A percentile compares a stretch with the other conserved stretches of the same genome.
These are phyloP conservation scores for Spathaspora sp. DNA, from an alignment of 805 yeast genomes.

Conservation along the genomic window DNA sequence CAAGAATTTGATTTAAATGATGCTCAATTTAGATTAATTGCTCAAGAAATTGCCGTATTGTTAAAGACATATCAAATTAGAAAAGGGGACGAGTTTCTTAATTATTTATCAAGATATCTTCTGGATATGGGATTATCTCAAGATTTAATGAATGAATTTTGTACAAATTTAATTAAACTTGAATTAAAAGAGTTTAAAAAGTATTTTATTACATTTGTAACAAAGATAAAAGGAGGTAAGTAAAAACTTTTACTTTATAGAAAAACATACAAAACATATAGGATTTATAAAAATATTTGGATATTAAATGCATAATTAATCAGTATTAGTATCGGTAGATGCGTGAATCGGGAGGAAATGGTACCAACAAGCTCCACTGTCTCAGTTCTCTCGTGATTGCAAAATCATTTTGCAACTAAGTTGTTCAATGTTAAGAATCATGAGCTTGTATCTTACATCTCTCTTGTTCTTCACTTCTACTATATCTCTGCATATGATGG, in stretches of 20 bases:
- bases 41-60: conserved; percentile 69
- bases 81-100: conserved; percentile 40
- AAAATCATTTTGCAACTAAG: no score
- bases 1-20: conserved; percentile 65
- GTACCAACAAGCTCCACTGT: no score
- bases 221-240: conserved; percentile 25
- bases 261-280: not conserved
- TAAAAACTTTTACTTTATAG: not conserved
- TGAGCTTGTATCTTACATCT: no score
- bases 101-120: conserved; percentile 50
- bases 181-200: conserved; percentile 68
- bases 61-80: conserved; percentile 57
- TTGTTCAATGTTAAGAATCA: no score
- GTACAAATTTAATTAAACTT: conserved; percentile 51
- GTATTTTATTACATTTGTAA: conserved; percentile 50
- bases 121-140: conserved; percentile 55
- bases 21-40: conserved; percentile 72
- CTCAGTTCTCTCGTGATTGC: no score
- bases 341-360: no score
- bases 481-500: no score
- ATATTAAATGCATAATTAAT: not conserved
- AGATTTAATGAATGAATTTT: conserved; percentile 57
- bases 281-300: not conserved
- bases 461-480: no score
- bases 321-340: not conserved